Evolutionary conservation across 768 basidiomycete species (phyloP), one percentile per base, ranked within the genome.

Genomic region (Phaeotremella fagi): DNA sequence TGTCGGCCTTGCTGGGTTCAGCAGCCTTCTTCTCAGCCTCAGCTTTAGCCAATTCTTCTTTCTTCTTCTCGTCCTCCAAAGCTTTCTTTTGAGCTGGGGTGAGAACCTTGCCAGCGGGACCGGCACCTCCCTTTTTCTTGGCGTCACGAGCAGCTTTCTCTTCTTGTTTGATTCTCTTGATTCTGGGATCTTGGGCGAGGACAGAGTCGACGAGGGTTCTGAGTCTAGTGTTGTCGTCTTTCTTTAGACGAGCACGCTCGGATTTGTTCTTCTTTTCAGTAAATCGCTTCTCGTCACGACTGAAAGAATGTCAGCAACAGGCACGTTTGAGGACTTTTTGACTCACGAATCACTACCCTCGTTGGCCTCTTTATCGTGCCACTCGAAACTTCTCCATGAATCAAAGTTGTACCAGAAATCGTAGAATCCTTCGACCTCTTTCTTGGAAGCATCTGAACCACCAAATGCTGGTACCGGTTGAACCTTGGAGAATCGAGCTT

Each of bases 351-450:
- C 94, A 58, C 87, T 89, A 11, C 94, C 94, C 77, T 99, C 94
- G 74, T 97, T 94, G 52, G 90, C 86, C 75, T 99, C 94, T 80
- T 99, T 98, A 79, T 99, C 94, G 61, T 87, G 79, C 80, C 90
- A 97, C 77, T 99, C 94, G 73, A 97, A 99, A 74, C 85, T 88
- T 66, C 94, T 80, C 94, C 94, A 99, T 62, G 86, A 88, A 75
- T 97, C 94, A 76, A 99, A 94, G 81, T 92, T 94, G 81, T 99
- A 98, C 90, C 91, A 99, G 76, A 94, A 95, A 75, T 97, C 87
- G 79, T 99, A 99, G 80, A 99, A 97, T 4, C 77, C 80, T 73
- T 94, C 88, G 49, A 97, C 92, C 51, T 82, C 82, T 60, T 82
- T 81, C 76, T 95, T 94, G 52, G 83, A 73, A 20, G 85, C 82